These are phyloP conservation scores for Rhododendron simsii DNA, from an alignment of 148 eudicot species.

Conservation along the genomic window DNA sequence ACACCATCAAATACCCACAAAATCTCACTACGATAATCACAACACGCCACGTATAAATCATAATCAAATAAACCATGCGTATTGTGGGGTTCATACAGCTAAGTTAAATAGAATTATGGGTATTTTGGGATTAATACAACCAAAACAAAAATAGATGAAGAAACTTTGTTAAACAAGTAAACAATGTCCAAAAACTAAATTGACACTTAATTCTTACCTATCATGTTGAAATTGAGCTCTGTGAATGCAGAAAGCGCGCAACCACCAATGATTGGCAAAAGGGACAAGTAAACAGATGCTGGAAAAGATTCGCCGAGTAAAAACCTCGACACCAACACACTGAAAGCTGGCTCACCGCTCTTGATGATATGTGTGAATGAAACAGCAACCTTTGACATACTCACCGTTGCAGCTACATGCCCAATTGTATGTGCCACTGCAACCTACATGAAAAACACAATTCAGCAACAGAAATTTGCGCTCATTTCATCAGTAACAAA, in stretches of 20 bases:
- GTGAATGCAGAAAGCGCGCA: conserved; percentile 16
- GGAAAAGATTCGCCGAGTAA: conserved; percentile 19
- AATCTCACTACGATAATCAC: neutral
- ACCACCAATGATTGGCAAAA: conserved; percentile 20
- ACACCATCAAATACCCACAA: neutral
- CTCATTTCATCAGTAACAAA: neutral
- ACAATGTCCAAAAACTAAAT: neutral
- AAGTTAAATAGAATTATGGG: neutral
- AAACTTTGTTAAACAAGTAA: neutral
- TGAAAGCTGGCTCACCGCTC: conserved; percentile 25
- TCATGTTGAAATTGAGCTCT: conserved; percentile 26
- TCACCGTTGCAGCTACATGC: conserved; percentile 23
- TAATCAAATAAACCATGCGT: neutral
- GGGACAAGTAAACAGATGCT: conserved; percentile 14
- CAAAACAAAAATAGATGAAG: neutral
- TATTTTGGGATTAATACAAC: neutral
- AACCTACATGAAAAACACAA: conserved; percentile 7
- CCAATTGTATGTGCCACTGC: conserved; percentile 23
- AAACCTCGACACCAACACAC: conserved; percentile 21
- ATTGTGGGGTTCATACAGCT: neutral
- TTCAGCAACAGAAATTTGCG: neutral
- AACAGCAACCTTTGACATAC: conserved; percentile 24
- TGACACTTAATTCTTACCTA: conserved; percentile 7
- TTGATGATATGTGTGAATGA: conserved; percentile 26
- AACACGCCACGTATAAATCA: neutral